phyloP scores from a whole-genome alignment of 108 stramenopile species.

The Cyclotella kingstonii region DNA sequence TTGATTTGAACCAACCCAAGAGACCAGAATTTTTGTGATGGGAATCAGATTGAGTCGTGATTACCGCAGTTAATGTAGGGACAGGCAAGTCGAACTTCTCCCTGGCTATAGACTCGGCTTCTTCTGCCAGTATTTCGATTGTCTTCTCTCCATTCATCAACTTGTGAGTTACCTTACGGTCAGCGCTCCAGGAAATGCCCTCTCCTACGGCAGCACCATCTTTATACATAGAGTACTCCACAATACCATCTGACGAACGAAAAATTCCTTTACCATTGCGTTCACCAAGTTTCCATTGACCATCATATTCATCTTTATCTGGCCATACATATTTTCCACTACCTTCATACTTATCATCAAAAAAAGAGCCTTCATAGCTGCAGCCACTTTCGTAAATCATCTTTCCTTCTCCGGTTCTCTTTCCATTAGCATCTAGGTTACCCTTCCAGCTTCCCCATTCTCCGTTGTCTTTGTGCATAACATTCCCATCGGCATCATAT shows the following conservation, averaged over 20 bases:
- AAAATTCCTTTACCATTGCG: conserved; percentile 24
- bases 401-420: conserved; percentile 18
- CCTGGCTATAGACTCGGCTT: conserved; percentile 12
- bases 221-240: conserved; percentile 16
- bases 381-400: conserved; percentile 12
- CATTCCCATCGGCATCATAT: too few species aligned
- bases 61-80: background rate
- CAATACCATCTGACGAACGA: conserved; percentile 1
- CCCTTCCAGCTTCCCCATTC: conserved; percentile 16
- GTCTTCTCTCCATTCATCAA: conserved; percentile 11
- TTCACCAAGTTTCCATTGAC: conserved; percentile 29
- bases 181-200: conserved; percentile 22
- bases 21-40: background rate
- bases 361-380: conserved; percentile 18
- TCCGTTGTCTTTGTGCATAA: too few species aligned
- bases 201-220: conserved; percentile 11
- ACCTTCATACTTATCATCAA: conserved; percentile 15
- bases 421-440: conserved; percentile 2
- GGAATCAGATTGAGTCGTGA: too few species aligned
- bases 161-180: conserved; percentile 12
- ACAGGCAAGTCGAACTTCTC: conserved; percentile 3
- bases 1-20: background rate
- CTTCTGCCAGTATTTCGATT: conserved; percentile 4
- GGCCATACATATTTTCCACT: conserved; percentile 17
- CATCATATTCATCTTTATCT: conserved; percentile 22